Conservation (phyloP, 768 basidiomycete genomes). For the Leccinum incarnatum region DNA sequence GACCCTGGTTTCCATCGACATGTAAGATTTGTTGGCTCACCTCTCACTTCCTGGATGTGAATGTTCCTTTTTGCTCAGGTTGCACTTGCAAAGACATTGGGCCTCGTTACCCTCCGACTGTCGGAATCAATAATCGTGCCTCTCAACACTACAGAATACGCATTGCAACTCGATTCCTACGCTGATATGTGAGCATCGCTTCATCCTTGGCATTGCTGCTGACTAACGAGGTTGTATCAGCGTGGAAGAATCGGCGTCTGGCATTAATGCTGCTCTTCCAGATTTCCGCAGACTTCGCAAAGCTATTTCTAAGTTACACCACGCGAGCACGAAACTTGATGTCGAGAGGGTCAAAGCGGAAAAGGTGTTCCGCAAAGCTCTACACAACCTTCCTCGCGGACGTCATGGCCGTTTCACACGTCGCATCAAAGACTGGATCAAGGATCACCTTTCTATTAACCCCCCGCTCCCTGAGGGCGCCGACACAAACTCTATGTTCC, state of each 20-base stretch:
- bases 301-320: slow-evolving; percentile 46
- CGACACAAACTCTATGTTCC: slow-evolving; percentile 1
- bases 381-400: slow-evolving; percentile 30
- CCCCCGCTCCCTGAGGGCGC: background rate
- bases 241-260: slow-evolving; percentile 46
- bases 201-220: slow-evolving; percentile 23
- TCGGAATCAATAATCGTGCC: slow-evolving; percentile 63
- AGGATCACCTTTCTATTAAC: slow-evolving; percentile 14
- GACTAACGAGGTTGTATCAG: slow-evolving; percentile 32
- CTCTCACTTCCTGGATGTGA: background rate
- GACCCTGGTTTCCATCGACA: slow-evolving; percentile 76
- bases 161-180: slow-evolving; percentile 59
- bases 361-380: slow-evolving; percentile 45
- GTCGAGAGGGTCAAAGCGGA: slow-evolving; percentile 57
- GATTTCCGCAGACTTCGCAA: slow-evolving; percentile 44
- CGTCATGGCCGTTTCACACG: background rate
- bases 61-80: slow-evolving; percentile 37
- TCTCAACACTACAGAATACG: slow-evolving; percentile 74
- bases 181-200: slow-evolving; percentile 49
- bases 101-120: slow-evolving; percentile 56
- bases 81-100: slow-evolving; percentile 63
- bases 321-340: slow-evolving; percentile 54
- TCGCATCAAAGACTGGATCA: slow-evolving; percentile 27
- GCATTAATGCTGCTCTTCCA: slow-evolving; percentile 9
- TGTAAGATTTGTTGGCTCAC: slow-evolving; percentile 36